Evolutionary conservation across 106 monocot genomes (phyloP), one percentile per base, ranked within the genome.

Genomic region (Phalaenopsis equestris): DNA sequence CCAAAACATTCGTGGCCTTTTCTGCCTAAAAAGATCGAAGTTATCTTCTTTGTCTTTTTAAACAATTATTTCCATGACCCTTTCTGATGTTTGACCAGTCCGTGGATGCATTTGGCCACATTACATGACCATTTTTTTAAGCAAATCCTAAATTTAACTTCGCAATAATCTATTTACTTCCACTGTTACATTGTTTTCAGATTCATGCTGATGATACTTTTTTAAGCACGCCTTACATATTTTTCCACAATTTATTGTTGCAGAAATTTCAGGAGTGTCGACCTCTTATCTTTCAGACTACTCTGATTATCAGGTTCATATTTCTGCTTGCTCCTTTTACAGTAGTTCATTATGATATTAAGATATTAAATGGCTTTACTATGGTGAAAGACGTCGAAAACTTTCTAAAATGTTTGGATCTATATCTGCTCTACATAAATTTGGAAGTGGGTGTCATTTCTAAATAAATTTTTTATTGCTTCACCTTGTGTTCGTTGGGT

Each of bases 231-330:
- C 39, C 70, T 70, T 0, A 39, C 70, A 70, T 37, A 5, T 10
- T 70, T 70, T 70, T 70, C 14, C 38, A 38, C 21, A 65, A 23
- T 12, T 70, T 61, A 39, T 19, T 70, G 16, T 70, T 38, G 12
- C 70, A 70, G 70, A 0, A 70, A 70, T 39, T 70, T 70, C 39
- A 38, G 39, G 70, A 70, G 12, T 39, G 3, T 39, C 70, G 8
- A 3, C 39, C 14, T 39, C 39, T 3, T 70, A 70, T 70, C 39
- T 3, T 3, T 11, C 70, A 39, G 70, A 70, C 39, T 70, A 70
- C 15, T 39, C 70, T 70, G 39, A 10, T 70, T 70, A 38, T 39
- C 70, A 70, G 70, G 70, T 70, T 36, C 70, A 70, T 61, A 70
- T 12, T 70, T 19, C 15, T 70, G 4, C 68, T 23, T 70, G 14